Evolutionary conservation across 2,329 filamentous ascomycete genomes (phyloP).

Genomic region (Colletotrichum camelliae): DNA sequence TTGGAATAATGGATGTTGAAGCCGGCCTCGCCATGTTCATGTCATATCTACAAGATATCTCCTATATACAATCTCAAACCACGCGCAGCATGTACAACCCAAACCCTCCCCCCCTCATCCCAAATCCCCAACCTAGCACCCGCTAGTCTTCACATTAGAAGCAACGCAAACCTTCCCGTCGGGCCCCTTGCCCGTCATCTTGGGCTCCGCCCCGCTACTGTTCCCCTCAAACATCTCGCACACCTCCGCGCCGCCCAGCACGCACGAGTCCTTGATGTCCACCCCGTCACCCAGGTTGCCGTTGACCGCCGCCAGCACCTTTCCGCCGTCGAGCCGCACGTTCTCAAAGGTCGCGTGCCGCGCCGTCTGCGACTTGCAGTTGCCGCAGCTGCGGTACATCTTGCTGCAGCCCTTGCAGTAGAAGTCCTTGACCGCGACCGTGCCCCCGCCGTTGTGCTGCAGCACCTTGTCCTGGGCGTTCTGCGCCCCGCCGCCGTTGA

Average conservation of each 20-base stretch:
- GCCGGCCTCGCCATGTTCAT: not conserved
- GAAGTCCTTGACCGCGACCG: constrained; percentile 42
- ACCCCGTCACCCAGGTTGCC: constrained; percentile 36
- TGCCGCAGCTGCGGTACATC: constrained; percentile 52
- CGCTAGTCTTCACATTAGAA: constrained; percentile 7
- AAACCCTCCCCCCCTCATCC: not conserved
- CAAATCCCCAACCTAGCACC: not conserved
- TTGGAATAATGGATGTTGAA: not conserved
- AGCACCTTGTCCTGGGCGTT: constrained; percentile 17
- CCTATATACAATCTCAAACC: not conserved
- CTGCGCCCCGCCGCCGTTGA: constrained; percentile 32
- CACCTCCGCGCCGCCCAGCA: constrained; percentile 16
- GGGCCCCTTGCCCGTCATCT: constrained; percentile 7
- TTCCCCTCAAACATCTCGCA: constrained; percentile 20
- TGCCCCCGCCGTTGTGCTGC: constrained; percentile 21
- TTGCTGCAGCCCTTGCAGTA: constrained; percentile 49
- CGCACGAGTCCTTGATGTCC: constrained; percentile 23
- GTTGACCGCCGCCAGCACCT: constrained; percentile 45
- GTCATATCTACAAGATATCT: not conserved
- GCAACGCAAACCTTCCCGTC: constrained; percentile 19
- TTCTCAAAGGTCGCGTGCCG: constrained; percentile 50
- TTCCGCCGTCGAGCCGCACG: constrained; percentile 44
- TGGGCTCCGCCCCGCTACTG: constrained; percentile 5
- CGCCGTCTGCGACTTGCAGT: constrained; percentile 44
- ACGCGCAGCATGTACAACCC: not conserved